A percentile compares a stretch with the other conserved stretches of the same genome.
Evolutionary conservation across 2,329 filamentous ascomycete species (phyloP).

Genomic region (Colletotrichum filicis): DNA sequence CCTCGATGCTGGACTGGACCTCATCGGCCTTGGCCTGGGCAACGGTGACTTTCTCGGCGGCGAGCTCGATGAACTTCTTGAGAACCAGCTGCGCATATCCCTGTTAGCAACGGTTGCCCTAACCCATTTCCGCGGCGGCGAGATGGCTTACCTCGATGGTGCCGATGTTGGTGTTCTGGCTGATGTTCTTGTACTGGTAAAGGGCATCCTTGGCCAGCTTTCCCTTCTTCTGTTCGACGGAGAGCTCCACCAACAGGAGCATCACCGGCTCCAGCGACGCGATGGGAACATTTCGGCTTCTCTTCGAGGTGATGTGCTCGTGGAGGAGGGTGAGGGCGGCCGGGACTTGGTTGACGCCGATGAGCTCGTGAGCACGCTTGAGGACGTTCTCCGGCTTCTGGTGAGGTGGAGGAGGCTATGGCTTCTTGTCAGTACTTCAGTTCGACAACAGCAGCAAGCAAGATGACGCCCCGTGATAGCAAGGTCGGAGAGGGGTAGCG

Average conservation of each 20-base stretch:
- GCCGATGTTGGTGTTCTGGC: conserved; percentile 97
- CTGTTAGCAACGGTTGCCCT: conserved; percentile 21
- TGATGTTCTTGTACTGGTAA: conserved; percentile 99
- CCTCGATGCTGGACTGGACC: conserved; percentile 88
- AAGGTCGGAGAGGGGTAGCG: conserved; percentile 68
- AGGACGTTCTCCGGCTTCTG: conserved; percentile 99
- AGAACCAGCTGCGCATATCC: conserved; percentile 75
- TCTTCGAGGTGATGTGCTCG: conserved; percentile 99
- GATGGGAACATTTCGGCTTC: conserved; percentile 97
- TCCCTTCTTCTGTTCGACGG: conserved; percentile 96
- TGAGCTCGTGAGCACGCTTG: conserved; percentile 98
- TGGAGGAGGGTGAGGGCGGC: conserved; percentile 95
- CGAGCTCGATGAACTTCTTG: conserved; percentile 97
- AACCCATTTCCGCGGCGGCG: background rate
- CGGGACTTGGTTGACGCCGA: conserved; percentile 92
- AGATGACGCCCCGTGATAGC: conserved; percentile 47
- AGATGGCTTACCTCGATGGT: conserved; percentile 83
- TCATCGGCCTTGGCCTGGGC: conserved; percentile 97
- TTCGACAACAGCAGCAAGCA: conserved; percentile 28
- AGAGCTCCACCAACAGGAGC: conserved; percentile 96
- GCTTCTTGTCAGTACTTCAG: conserved; percentile 33
- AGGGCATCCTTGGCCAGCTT: conserved; percentile 98
- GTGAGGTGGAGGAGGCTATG: conserved; percentile 91
- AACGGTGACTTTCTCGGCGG: conserved; percentile 94
- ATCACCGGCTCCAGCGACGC: conserved; percentile 97